phyloP scores from a whole-genome alignment of 1,284 basidiomycete genomes.

The Phylloporus sp. region DNA sequence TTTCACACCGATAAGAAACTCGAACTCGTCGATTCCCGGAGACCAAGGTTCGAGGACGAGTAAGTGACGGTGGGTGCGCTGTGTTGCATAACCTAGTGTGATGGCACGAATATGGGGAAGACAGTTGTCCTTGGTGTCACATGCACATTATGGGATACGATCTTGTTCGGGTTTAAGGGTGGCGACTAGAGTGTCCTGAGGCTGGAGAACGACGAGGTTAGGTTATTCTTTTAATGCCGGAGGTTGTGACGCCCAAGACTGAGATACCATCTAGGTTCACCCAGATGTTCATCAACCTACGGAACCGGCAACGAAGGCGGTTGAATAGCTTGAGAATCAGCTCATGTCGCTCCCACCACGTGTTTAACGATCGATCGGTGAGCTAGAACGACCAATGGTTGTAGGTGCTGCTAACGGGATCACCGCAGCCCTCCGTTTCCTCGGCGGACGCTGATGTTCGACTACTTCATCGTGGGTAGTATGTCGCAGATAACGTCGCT shows the following conservation, averaged over 20 bases:
- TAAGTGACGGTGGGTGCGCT: constrained; percentile 28
- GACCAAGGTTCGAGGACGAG: constrained; percentile 63
- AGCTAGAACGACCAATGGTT: constrained; percentile 32
- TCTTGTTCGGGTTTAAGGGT: constrained; percentile 79
- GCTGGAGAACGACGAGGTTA: constrained; percentile 93
- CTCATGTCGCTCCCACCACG: constrained; percentile 89
- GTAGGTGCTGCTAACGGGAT: constrained; percentile 1
- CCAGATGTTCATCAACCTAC: constrained; percentile 77
- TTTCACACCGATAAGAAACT: constrained; percentile 81
- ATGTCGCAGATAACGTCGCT: constrained; percentile 98
- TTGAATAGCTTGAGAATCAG: constrained; percentile 80
- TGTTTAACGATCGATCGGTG: constrained; percentile 94
- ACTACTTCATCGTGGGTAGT: constrained; percentile 98
- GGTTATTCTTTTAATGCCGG: not conserved
- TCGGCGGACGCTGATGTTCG: constrained; percentile 80
- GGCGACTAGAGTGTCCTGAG: constrained; percentile 78
- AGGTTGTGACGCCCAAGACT: constrained; percentile 6
- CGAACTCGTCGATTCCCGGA: constrained; percentile 74
- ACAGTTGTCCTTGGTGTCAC: constrained; percentile 88
- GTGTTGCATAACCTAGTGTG: constrained; percentile 28
- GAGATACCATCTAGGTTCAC: constrained; percentile 60
- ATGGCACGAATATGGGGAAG: constrained; percentile 85
- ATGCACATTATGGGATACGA: constrained; percentile 99
- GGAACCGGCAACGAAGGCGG: constrained; percentile 61
- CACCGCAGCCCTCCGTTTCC: constrained; percentile 77